These are phyloP conservation scores for Geosmithia morbida DNA, from an alignment of 2,329 filamentous ascomycete species.

Conservation along the genomic window DNA sequence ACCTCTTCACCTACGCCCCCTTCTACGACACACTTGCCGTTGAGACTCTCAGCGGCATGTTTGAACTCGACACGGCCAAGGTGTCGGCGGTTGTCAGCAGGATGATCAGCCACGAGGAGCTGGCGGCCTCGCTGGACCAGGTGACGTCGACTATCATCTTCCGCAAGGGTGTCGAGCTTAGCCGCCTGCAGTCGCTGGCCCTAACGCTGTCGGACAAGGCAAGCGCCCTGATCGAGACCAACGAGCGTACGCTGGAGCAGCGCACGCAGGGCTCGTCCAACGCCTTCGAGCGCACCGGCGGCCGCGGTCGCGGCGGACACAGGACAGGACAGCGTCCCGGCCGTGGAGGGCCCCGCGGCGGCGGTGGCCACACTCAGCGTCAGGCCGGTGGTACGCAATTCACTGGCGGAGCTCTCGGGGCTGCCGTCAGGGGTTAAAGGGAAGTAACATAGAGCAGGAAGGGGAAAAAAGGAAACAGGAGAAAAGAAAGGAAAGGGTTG, in stretches of 20 bases:
- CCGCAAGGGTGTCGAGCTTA: constrained; percentile 97
- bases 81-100: constrained; percentile 92
- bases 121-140: constrained; percentile 91
- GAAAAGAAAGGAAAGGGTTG: background rate
- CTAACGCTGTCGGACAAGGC: constrained; percentile 94
- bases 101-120: constrained; percentile 99
- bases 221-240: constrained; percentile 86
- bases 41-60: constrained; percentile 78
- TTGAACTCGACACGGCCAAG: constrained; percentile 83
- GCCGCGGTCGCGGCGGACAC: constrained; percentile 53
- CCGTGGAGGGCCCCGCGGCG: constrained; percentile 32
- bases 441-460: background rate
- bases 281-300: constrained; percentile 86
- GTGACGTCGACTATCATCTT: constrained; percentile 97
- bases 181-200: constrained; percentile 85
- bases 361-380: constrained; percentile 45
- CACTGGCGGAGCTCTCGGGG: constrained; percentile 66
- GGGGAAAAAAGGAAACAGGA: background rate
- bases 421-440: constrained; percentile 44
- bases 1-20: constrained; percentile 97
- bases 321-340: constrained; percentile 49
- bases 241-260: constrained; percentile 94
- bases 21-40: constrained; percentile 96
- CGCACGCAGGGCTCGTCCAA: constrained; percentile 91
- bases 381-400: constrained; percentile 65